phyloP scores from a whole-genome alignment of 1,284 basidiomycete genomes.

The Heterobasidion occidentale region DNA sequence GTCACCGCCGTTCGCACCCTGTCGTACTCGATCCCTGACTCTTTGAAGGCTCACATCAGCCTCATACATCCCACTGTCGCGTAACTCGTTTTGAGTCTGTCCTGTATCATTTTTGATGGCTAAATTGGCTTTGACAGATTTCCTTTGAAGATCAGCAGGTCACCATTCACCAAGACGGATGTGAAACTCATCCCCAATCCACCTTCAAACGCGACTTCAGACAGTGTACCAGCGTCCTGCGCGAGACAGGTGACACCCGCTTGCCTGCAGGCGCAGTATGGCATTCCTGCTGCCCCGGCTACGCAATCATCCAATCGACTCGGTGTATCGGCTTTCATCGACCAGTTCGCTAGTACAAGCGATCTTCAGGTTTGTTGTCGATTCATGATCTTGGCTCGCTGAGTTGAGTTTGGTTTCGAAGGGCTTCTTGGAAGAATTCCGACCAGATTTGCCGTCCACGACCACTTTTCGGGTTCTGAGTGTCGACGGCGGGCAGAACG shows the following conservation, averaged over 20 bases:
- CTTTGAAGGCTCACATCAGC: slow-evolving; percentile 13
- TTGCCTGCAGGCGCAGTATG: slow-evolving; percentile 22
- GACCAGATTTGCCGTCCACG: slow-evolving; percentile 18
- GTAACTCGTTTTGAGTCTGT: slow-evolving; percentile 5
- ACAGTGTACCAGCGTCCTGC: slow-evolving; percentile 14
- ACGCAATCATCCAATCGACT: slow-evolving; percentile 19
- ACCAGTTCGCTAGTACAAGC: slow-evolving; percentile 6
- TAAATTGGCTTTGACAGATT: background rate
- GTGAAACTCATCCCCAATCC: background rate
- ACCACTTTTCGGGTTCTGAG: slow-evolving; percentile 12
- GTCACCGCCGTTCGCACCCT: slow-evolving; percentile 21
- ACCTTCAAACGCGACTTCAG: background rate
- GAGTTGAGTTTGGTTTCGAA: background rate
- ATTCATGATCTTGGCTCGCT: background rate
- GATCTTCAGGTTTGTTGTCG: background rate
- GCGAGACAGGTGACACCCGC: slow-evolving; percentile 17
- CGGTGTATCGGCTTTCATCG: slow-evolving; percentile 24
- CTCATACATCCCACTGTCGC: slow-evolving; percentile 18
- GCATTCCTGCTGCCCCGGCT: slow-evolving; percentile 22
- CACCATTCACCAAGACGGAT: background rate
- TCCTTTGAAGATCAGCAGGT: background rate
- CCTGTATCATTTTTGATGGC: background rate
- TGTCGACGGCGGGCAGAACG: background rate
- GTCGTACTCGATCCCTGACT: slow-evolving; percentile 23
- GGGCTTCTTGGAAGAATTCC: slow-evolving; percentile 11